These are phyloP conservation scores for Phyllosticta capitalensis DNA, from an alignment of 2,329 filamentous ascomycete genomes.

Conservation along the genomic window DNA sequence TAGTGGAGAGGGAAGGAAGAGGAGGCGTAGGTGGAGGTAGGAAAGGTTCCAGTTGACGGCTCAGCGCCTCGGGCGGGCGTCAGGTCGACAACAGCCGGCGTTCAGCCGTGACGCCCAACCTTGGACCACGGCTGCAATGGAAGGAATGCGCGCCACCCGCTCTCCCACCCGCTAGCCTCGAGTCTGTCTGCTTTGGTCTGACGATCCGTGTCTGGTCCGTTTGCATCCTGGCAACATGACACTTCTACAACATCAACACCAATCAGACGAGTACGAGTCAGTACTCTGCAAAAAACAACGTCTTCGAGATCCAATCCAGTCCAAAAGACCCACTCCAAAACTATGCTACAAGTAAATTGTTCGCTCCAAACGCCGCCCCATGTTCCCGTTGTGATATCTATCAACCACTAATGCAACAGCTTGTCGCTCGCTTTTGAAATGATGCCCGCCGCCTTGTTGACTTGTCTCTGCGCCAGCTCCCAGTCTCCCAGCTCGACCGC, in stretches of 20 bases:
- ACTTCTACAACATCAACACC: too few species aligned
- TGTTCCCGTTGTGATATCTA: not conserved
- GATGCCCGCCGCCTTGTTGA: slow-evolving; percentile 62
- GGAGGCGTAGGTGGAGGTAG: not conserved
- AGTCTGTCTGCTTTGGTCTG: not conserved
- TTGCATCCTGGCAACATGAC: not conserved
- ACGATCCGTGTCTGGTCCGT: not conserved
- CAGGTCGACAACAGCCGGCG: too few species aligned
- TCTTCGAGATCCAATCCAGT: not conserved
- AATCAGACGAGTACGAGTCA: not conserved
- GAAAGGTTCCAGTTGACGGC: not conserved
- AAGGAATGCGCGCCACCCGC: not conserved
- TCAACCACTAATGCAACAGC: slow-evolving; percentile 2
- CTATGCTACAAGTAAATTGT: not conserved
- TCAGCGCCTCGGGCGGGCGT: too few species aligned
- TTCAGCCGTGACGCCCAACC: too few species aligned
- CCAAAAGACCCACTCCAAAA: slow-evolving; percentile 2
- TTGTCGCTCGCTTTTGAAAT: slow-evolving; percentile 46
- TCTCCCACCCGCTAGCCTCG: not conserved
- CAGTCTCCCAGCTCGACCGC: slow-evolving; percentile 64
- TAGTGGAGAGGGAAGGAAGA: not conserved
- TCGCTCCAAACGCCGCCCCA: not conserved
- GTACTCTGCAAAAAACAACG: not conserved
- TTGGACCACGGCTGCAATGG: too few species aligned
- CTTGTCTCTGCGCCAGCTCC: slow-evolving; percentile 55